Base-by-base conservation (phyloP, 164 flowering plant genomes). In the Litsea cubeba region DNA sequence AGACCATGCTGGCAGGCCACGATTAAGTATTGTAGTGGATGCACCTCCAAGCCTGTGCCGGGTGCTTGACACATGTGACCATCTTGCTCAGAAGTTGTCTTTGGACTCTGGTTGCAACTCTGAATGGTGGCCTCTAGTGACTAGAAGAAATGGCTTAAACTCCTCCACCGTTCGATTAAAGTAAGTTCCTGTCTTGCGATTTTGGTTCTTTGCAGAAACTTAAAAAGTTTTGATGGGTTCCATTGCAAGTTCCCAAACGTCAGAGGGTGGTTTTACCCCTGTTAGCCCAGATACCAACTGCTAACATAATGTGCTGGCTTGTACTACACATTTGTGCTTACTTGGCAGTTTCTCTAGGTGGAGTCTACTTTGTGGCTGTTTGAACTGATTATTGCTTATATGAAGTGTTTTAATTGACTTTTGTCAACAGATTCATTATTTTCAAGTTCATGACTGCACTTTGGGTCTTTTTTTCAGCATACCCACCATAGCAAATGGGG, bases 91-190 rank as follows among this genome's bases (percentile, higher is more conserved):
- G 69, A 86, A 77, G 79, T 60, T 81, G 70, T 84, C 72, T 35
- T 50, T 69, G 77, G 94, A 90, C 30, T 90, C 94, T 65, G 90
- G 95, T 63, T 87, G 96, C 81, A 76, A 76, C 81, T 92, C 98
- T 65, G 92, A 90, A 22, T 96, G 98, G 98, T 86, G 88, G 82
- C 88, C 88, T 72, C 81, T 83, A 28, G 96, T 95, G 57, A 79
- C 65, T 32, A 80, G 91, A 71, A 90, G 84, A 81, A 66, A 71
- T 70, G 91, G 91, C 75, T 91, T 81, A 79, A 89, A 89, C 82
- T 79, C 76, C 65, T 84, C 97, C 50, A 89, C 92, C 15, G 71
- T 89, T 25, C 88, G 99, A 67, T 70, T 94, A 66, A 81, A 89
- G 99, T 92, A 89, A 87, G 98, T 88, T 79, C 25, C 22, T 3